phyloP scores from a whole-genome alignment of 169 alveolate genomes.

The Plasmodium fragile region DNA sequence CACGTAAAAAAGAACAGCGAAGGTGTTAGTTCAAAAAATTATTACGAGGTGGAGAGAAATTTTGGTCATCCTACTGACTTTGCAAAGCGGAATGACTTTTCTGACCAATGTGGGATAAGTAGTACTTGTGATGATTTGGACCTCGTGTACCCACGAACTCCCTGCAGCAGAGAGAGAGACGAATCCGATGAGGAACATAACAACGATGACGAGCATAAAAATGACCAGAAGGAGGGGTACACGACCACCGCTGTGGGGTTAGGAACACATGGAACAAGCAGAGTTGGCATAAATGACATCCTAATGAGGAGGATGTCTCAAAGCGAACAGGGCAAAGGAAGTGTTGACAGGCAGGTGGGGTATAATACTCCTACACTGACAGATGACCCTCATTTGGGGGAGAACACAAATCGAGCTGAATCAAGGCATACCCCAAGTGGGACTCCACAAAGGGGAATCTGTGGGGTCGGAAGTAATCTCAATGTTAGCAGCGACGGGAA shows the following conservation, averaged over 20 bases:
- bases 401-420: background rate
- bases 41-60: slow-evolving; percentile 25
- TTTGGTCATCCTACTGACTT: background rate
- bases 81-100: background rate
- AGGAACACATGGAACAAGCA: background rate
- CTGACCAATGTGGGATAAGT: background rate
- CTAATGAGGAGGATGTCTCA: background rate
- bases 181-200: background rate
- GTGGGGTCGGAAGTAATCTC: background rate
- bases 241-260: background rate
- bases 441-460: background rate
- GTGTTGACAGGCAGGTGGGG: background rate
- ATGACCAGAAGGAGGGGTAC: background rate
- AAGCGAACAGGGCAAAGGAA: background rate
- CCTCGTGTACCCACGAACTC: background rate
- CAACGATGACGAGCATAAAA: background rate
- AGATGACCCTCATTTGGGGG: background rate
- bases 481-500: background rate
- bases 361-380: background rate
- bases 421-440: background rate
- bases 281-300: background rate
- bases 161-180: background rate
- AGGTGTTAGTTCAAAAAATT: background rate
- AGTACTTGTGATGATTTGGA: background rate
- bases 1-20: slow-evolving; percentile 46